phyloP scores from a whole-genome alignment of 352 stramenopile genomes.

The Pythium aquatile region DNA sequence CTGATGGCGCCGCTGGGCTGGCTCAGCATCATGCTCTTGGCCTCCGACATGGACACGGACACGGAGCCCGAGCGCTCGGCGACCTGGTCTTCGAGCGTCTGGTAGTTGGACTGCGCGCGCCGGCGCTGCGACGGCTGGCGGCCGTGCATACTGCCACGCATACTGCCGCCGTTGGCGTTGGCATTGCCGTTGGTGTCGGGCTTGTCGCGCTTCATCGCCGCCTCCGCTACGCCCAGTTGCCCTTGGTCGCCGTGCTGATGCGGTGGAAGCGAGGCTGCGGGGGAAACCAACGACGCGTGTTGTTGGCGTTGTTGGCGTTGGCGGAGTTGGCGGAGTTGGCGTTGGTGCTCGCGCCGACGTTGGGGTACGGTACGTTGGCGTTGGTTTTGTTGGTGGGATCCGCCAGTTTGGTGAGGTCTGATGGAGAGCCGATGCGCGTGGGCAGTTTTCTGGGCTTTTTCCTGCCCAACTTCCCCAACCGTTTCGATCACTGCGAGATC shows the following conservation, averaged over 20 bases:
- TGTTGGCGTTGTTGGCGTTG: not conserved
- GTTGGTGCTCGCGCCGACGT: not conserved
- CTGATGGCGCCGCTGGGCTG: slow-evolving; percentile 17
- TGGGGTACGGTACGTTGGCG: not conserved
- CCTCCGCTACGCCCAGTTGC: not conserved
- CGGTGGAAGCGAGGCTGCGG: not conserved
- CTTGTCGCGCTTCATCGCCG: slow-evolving; percentile 20
- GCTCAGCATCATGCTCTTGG: slow-evolving; percentile 34
- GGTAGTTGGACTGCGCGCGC: slow-evolving; percentile 75
- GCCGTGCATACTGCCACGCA: slow-evolving; percentile 24
- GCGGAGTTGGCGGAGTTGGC: too few relatives aligned
- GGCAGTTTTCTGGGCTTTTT: slow-evolving; percentile 28
- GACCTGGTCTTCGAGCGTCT: slow-evolving; percentile 67
- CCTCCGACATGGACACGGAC: slow-evolving; percentile 22
- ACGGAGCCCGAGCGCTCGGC: slow-evolving; percentile 34
- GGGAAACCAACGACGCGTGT: slow-evolving; percentile 3
- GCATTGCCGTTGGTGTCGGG: not conserved
- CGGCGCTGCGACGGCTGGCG: slow-evolving; percentile 38
- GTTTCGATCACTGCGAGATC: slow-evolving; percentile 15
- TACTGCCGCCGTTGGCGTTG: slow-evolving; percentile 9
- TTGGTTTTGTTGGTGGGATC: slow-evolving; percentile 11
- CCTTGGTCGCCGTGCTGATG: not conserved
- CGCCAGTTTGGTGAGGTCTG: slow-evolving; percentile 3
- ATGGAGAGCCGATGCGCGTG: not conserved
- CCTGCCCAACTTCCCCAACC: slow-evolving; percentile 11